Evolutionary conservation across 169 alveolate species (phyloP).

Genomic region (Cryptosporidium andersoni): DNA sequence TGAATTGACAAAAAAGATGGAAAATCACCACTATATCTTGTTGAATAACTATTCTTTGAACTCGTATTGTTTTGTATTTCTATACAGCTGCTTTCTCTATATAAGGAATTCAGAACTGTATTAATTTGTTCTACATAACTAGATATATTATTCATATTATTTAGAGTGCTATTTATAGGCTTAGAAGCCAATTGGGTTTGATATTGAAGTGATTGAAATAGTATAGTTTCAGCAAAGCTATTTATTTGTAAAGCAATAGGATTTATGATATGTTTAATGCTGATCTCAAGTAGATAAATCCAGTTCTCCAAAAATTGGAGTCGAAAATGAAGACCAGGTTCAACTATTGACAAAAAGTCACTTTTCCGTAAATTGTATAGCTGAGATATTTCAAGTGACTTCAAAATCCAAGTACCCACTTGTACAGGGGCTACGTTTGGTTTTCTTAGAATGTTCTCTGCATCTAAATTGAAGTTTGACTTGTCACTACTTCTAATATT

Average conservation of each 20-base stretch:
- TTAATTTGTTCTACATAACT: constrained; percentile 25
- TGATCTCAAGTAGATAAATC: constrained; percentile 16
- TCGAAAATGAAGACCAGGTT: constrained; percentile 21
- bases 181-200: constrained; percentile 13
- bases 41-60: constrained; percentile 6
- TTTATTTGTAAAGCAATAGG: constrained; percentile 43
- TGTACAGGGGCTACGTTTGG: not conserved
- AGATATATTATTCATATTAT: constrained; percentile 8
- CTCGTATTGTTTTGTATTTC: constrained; percentile 17
- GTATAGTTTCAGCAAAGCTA: constrained; percentile 30
- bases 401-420: constrained; percentile 38
- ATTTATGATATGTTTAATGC: constrained; percentile 25
- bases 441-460: not conserved
- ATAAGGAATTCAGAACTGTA: constrained; percentile 1
- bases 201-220: constrained; percentile 6
- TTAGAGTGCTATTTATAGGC: constrained; percentile 21
- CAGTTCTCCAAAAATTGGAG: constrained; percentile 55
- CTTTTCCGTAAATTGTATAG: not conserved
- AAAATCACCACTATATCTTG: constrained; percentile 32
- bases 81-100: constrained; percentile 28
- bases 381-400: constrained; percentile 19
- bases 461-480: too few relatives aligned
- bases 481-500: constrained; percentile 10
- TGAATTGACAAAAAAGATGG: constrained; percentile 26
- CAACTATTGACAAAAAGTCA: constrained; percentile 20